Base-by-base conservation (phyloP, 106 monocot genomes). In the Narthecium ossifragum region DNA sequence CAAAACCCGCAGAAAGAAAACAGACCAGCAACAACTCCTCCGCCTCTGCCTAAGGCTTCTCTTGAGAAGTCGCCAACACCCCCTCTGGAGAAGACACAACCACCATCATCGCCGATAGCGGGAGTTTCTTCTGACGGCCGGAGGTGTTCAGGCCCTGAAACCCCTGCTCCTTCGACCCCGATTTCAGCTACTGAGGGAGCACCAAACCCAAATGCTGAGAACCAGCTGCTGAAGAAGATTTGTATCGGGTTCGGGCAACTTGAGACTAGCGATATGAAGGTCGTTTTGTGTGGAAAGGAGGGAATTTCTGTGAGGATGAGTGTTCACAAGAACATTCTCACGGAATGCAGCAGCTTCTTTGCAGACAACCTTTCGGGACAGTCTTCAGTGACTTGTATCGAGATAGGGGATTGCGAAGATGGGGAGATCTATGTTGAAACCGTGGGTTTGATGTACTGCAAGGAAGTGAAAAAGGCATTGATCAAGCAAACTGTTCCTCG, bases 371-470 rank as follows among this genome's bases (percentile, higher is more conserved):
- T 90, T 18, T 69, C 80, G n/a, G 53, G 49, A 30, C 63, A 78
- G 48, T 78, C 89, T 57, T 79, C 82, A 14, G 56, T 70, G 17
- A 46, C 79, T 14, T 67, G 66, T 64, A 14, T 83, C 26, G 89
- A 94, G 33, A 70, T 94, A 21, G 60, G 54, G 31, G 89, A 86
- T 28, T 94, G 93, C 76, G 93, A 94, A 49, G 93, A 94, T 75
- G 89, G 89, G 57, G 93, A 94, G 70, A 90, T 90, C 33, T 94
- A 86, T 71, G 93, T 90, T 38, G 93, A 94, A 55, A 85, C 93
- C 1, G 74, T 94, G 29, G 93, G 93, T 20, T 66, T 94, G 62
- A 94, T 94, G 93, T 94, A 94, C 45, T 89, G 82, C 69, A 90
- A 80, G 63, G 90, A 90, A 71, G 61, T 83, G 51, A 96, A 80